Evolutionary conservation across 257 asterid species (phyloP).

Genomic region (Ophiorrhiza pumila): DNA sequence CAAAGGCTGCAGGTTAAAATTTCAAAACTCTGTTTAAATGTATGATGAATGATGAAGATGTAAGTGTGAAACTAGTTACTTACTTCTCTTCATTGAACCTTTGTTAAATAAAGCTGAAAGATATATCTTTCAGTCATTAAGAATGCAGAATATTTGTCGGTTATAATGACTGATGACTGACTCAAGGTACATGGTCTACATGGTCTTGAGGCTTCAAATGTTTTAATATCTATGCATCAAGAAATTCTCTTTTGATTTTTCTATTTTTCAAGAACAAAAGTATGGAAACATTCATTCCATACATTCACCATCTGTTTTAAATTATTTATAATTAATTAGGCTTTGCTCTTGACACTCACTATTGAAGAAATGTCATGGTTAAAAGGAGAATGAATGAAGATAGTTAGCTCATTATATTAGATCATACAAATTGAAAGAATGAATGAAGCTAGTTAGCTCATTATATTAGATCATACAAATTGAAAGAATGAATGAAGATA

Average conservation of each 20-base stretch:
- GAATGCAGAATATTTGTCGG: background rate
- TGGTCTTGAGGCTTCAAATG: background rate
- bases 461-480: background rate
- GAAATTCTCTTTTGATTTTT: background rate
- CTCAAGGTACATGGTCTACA: background rate
- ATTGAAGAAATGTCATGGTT: background rate
- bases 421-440: too few relatives aligned
- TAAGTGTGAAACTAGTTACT: background rate
- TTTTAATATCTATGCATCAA: background rate
- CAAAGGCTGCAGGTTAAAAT: slow-evolving; percentile 24
- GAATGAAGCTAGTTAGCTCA: too few relatives aligned
- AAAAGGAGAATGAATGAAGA: background rate
- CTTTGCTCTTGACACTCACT: background rate
- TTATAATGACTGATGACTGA: slow-evolving; percentile 1
- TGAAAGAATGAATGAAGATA: too few relatives aligned
- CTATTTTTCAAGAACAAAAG: background rate
- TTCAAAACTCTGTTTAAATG: slow-evolving; percentile 13
- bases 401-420: background rate
- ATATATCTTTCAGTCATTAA: background rate
- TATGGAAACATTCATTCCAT: too few relatives aligned
- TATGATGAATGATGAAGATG: background rate
- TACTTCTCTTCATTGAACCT: background rate
- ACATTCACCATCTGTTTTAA: background rate
- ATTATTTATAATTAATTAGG: background rate
- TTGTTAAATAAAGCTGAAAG: slow-evolving; percentile 8